phyloP scores from a whole-genome alignment of 306 rosid genomes.

The Vigna angularis region DNA sequence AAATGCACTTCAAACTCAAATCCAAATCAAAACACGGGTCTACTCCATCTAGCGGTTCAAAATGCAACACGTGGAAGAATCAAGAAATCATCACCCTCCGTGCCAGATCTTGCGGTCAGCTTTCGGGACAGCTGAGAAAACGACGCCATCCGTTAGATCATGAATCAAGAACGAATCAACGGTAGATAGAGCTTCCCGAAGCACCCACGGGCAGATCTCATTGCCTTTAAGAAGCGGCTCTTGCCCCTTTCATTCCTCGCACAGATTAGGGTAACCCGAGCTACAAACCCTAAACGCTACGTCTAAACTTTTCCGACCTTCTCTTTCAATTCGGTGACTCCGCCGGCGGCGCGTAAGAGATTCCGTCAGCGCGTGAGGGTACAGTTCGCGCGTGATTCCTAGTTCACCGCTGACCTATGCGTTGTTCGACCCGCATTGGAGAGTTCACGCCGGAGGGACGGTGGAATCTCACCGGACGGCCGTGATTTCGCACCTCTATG shows the following conservation, averaged over 20 bases:
- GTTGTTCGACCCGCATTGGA: conserved; percentile 50
- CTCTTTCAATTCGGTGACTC: background rate
- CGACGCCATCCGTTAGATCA: conserved; percentile 40
- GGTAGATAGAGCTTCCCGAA: conserved; percentile 48
- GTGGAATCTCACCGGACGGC: conserved; percentile 47
- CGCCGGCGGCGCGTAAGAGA: background rate
- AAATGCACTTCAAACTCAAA: conserved; percentile 59
- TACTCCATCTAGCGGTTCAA: background rate
- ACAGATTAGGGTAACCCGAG: conserved; percentile 72
- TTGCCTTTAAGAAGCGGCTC: conserved; percentile 82
- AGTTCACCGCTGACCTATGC: conserved; percentile 42
- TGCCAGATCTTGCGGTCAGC: conserved; percentile 65
- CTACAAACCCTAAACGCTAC: conserved; percentile 57
- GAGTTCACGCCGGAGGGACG: conserved; percentile 53
- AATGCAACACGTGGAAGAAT: conserved; percentile 36
- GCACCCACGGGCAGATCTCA: conserved; percentile 77
- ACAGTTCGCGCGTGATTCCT: conserved; percentile 44
- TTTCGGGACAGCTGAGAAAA: conserved; percentile 44
- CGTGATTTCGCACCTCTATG: conserved; percentile 53
- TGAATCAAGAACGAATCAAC: background rate
- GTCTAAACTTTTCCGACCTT: background rate
- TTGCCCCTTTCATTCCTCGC: conserved; percentile 60
- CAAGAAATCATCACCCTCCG: conserved; percentile 49
- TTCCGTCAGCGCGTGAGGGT: conserved; percentile 48
- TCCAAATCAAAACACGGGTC: conserved; percentile 46